These are phyloP conservation scores for Sequoiadendron giganteum DNA, from an alignment of 75 land plant genomes.

Conservation along the genomic window DNA sequence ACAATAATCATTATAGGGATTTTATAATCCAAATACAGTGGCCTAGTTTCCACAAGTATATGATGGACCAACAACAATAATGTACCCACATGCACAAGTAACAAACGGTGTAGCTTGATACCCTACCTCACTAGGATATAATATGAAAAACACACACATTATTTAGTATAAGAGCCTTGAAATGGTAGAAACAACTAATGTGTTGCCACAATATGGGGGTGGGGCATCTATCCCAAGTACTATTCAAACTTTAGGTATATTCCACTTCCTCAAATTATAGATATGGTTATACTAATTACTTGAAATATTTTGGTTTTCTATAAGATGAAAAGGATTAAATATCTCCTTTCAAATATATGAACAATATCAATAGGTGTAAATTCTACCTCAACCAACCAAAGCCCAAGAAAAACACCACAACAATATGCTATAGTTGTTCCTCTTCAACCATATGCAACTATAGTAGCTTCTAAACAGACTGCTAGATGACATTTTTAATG, in stretches of 20 bases:
- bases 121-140: slow-evolving; percentile 12
- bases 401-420: slow-evolving; percentile 4
- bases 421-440: slow-evolving; percentile 9
- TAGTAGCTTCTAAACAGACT: slow-evolving; percentile 10
- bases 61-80: slow-evolving; percentile 9
- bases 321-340: neutral
- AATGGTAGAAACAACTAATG: neutral
- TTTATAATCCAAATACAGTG: slow-evolving; percentile 10
- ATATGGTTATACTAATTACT: neutral
- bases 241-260: slow-evolving; percentile 1
- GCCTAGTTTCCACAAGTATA: slow-evolving; percentile 11
- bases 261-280: neutral
- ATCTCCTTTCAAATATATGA: neutral
- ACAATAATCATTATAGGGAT: neutral
- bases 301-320: neutral
- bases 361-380: neutral
- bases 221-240: neutral
- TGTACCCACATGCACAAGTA: slow-evolving; percentile 5
- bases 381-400: neutral
- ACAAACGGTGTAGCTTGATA: neutral
- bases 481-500: neutral
- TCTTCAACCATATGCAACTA: neutral
- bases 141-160: slow-evolving; percentile 4
- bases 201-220: neutral
- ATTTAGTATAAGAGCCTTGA: slow-evolving; percentile 8